These are phyloP conservation scores for Meira miltonrushii DNA, from an alignment of 1,284 basidiomycete genomes.

Conservation along the genomic window DNA sequence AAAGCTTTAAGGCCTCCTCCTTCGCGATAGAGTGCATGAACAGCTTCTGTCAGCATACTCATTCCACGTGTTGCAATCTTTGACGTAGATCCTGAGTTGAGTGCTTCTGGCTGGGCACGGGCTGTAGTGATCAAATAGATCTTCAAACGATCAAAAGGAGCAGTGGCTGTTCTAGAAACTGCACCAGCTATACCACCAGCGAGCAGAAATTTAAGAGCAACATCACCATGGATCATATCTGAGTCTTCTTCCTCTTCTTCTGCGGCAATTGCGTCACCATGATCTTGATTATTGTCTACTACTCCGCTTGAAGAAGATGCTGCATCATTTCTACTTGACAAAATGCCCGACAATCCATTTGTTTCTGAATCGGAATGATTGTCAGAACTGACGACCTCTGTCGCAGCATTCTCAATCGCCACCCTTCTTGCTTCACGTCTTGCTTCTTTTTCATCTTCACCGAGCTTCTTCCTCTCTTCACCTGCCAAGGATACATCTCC, in stretches of 20 bases:
- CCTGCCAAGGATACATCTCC: conserved; percentile 47
- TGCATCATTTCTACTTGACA: not conserved
- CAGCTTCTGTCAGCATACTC: conserved; percentile 67
- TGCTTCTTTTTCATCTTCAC: conserved; percentile 31
- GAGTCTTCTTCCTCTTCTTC: conserved; percentile 62
- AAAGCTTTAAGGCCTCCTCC: conserved; percentile 78
- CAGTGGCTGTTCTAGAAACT: conserved; percentile 93
- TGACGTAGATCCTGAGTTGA: conserved; percentile 14
- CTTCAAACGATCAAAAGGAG: conserved; percentile 94
- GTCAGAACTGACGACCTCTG: conserved; percentile 13
- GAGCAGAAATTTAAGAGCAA: conserved; percentile 79
- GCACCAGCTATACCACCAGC: conserved; percentile 92
- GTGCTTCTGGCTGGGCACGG: conserved; percentile 2
- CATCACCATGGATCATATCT: conserved; percentile 64
- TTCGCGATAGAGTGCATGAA: conserved; percentile 70
- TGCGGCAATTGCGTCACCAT: conserved; percentile 54
- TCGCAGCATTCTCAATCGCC: conserved; percentile 14
- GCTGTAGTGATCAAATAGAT: conserved; percentile 81
- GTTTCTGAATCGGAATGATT: not conserved
- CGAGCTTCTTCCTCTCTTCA: conserved; percentile 38
- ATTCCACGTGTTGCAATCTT: conserved; percentile 56
- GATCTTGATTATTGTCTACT: not conserved
- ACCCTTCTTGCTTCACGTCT: conserved; percentile 26
- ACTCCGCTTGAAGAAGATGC: not conserved
- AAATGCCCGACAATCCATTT: not conserved